Percentiles rank a stretch among this genome's conserved stretches.
Evolutionary conservation across 2,329 filamentous ascomycete species (phyloP).

Genomic region (Diatrype stigma): DNA sequence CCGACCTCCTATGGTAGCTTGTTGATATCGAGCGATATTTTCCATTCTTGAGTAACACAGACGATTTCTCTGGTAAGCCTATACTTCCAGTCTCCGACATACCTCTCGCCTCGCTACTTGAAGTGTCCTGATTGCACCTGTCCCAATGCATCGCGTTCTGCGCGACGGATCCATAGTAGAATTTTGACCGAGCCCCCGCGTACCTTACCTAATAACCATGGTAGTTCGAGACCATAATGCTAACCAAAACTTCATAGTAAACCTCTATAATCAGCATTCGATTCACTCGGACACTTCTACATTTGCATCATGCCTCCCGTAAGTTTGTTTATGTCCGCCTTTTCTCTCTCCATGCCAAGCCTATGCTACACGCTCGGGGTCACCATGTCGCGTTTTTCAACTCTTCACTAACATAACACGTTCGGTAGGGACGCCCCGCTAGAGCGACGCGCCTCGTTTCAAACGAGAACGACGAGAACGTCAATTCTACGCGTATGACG

Average conservation of each 20-base stretch:
- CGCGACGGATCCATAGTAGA: neutral
- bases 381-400: conserved; percentile 3
- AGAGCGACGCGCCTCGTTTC: conserved; percentile 67
- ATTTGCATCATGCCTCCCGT: conserved; percentile 33
- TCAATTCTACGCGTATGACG: conserved; percentile 75
- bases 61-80: conserved; percentile 11
- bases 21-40: conserved; percentile 19
- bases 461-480: conserved; percentile 95
- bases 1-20: conserved; percentile 14
- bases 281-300: neutral
- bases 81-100: neutral
- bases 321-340: conserved; percentile 20
- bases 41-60: conserved; percentile 7
- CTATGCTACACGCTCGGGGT: neutral
- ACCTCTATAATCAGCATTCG: neutral
- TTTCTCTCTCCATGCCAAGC: neutral
- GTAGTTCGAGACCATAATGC: neutral
- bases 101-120: neutral
- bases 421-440: conserved; percentile 58
- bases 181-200: neutral
- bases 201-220: too few relatives aligned
- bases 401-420: conserved; percentile 6
- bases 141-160: neutral
- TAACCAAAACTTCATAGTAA: neutral
- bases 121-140: neutral